Base-by-base conservation (phyloP, 805 yeast genomes). In the Hanseniaspora clermontiae region DNA sequence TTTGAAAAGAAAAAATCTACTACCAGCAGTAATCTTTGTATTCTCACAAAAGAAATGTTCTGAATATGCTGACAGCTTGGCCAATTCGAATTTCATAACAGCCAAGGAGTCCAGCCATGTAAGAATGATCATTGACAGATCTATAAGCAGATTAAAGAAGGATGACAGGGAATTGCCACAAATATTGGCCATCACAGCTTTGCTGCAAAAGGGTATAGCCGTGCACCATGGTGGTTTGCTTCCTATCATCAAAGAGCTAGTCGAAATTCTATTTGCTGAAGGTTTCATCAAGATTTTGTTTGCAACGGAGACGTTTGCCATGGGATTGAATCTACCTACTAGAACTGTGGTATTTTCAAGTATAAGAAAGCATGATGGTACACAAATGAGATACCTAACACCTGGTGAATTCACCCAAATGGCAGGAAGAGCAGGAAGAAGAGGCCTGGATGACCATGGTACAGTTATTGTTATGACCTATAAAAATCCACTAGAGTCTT, bases 391-490 rank as follows among this genome's bases (percentile, higher is more conserved):
- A 69, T 79, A 84, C 64, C 74, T 93, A 59, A 76, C 84, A 10
- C 96, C 98, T 0, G 98, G 98, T 55, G 98, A 93, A 68, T 93
- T 91, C 67, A 93, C 97, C 0, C 98, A 91, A 70, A 93, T 93
- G 98, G 90, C 97, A 0, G 98, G 98, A 47, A 79, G 98, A 69
- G 98, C 98, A 0, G 98, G 98, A 59, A 82, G 98, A 72, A 82
- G 98, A 74, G 98, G 98, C 38, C 72, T 93, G 61, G 98, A 93
- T 72, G 72, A 81, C 20, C 87, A 86, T 0, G 98, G 98, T 65
- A 91, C 97, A 0, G 98, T 93, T 12, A 88, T 93, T 60, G 81
- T 90, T 7, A 88, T 93, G 95, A 76, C 95, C 2, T 86, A 83
- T 64, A 81, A 78, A 50, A 78, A 79, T 29, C 87, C 93, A 0